Base-by-base conservation (phyloP, 352 stramenopile species). In the Phytophthora litchii region DNA sequence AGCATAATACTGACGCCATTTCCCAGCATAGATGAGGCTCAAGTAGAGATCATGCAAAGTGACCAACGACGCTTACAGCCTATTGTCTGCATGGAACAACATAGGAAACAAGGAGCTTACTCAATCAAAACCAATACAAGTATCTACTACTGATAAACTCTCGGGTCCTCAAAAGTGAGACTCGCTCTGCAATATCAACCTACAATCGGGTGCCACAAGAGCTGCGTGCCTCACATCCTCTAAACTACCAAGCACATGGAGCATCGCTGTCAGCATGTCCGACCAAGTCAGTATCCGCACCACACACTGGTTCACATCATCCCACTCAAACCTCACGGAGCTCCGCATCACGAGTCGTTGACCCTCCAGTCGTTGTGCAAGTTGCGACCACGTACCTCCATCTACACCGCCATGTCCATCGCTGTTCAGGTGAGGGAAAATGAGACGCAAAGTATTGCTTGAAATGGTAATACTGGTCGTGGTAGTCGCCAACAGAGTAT, bases 151-250 rank as follows among this genome's bases (percentile, higher is more conserved):
- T n/a, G n/a, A n/a, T n/a, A n/a, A n/a, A n/a, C n/a, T n/a, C n/a
- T n/a, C n/a, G n/a, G n/a, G n/a, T n/a, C n/a, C n/a, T n/a, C n/a
- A n/a, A n/a, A n/a, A n/a, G n/a, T n/a, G n/a, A n/a, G n/a, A 31
- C 25, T 8, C 25, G 25, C 25, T 31, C 4, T 31, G 25, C 8
- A 3, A 8, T 31, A 31, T 31, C 25, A 31, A 31, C 8, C 25
- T 31, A 8, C 3, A 31, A 32, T 46, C 40, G 2, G 40, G 40
- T 7, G 40, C 17, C 25, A 46, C 40, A 19, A 29, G 40, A 46
- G 40, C 40, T 20, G 17, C 40, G 20, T 29, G 19, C 5, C 47
- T 54, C 17, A 47, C 48, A 32, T 56, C 36, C n/a, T 47, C 32
- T 5, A 32, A 56, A 21, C 7, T 32, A 13, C 20, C 40, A 4